Percentiles rank a stretch among this genome's conserved stretches.
Evolutionary conservation across 176 grass and related monocot species (phyloP).

Genomic region (Bonia amplexicaulis): DNA sequence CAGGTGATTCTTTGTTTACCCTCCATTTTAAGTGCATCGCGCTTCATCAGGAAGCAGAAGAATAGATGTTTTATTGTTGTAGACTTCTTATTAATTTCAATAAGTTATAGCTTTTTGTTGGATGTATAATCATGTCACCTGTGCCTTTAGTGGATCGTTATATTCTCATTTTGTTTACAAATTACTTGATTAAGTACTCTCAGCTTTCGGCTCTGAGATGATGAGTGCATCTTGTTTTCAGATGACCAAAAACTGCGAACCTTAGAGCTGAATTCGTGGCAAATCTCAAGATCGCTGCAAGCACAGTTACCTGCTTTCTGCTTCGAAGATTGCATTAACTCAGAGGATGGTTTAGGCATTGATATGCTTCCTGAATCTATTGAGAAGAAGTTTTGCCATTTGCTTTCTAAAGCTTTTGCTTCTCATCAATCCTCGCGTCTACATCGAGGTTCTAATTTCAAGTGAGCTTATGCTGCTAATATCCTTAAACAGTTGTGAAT

Average conservation of each 20-base stretch:
- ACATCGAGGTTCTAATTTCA: slow-evolving; percentile 36
- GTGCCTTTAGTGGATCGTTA: neutral
- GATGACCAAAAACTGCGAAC: slow-evolving; percentile 67
- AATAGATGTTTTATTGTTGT: neutral
- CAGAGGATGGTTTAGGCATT: slow-evolving; percentile 1
- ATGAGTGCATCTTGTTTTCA: slow-evolving; percentile 36
- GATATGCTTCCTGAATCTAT: slow-evolving; percentile 19
- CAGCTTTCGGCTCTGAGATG: neutral
- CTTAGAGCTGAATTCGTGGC: slow-evolving; percentile 85
- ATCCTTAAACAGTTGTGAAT: slow-evolving; percentile 8
- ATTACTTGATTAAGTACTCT: slow-evolving; percentile 6
- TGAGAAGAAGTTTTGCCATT: slow-evolving; percentile 50
- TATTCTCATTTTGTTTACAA: neutral
- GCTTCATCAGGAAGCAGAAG: neutral
- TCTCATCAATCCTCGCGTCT: slow-evolving; percentile 44
- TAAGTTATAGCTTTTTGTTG: neutral
- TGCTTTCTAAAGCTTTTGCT: slow-evolving; percentile 64
- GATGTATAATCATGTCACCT: neutral
- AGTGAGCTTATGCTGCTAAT: slow-evolving; percentile 32
- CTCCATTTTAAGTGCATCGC: neutral
- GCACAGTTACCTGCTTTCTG: slow-evolving; percentile 60
- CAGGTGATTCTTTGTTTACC: slow-evolving; percentile 53
- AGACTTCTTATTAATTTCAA: neutral
- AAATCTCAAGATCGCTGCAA: slow-evolving; percentile 77
- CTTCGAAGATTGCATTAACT: slow-evolving; percentile 53